phyloP scores from a whole-genome alignment of 2,329 filamentous ascomycete genomes.

The Sclerotinia subarctica region DNA sequence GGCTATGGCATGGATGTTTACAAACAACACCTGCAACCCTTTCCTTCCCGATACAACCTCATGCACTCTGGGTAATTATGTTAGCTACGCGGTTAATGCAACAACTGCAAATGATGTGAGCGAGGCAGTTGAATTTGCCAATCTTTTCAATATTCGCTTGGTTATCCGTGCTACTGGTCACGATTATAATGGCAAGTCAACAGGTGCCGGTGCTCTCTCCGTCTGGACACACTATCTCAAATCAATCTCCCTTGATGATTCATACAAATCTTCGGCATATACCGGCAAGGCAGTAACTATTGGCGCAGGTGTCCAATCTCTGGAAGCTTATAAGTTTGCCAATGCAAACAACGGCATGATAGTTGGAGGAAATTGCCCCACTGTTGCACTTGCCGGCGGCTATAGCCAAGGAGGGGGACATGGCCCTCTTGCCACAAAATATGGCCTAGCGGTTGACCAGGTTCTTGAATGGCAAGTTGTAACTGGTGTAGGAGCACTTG shows the following conservation, averaged over 20 bases:
- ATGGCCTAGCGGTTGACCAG: conserved; percentile 58
- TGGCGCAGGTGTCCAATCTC: background rate
- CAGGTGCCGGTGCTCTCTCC: background rate
- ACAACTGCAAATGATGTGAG: conserved; percentile 23
- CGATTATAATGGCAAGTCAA: conserved; percentile 41
- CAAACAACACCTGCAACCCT: conserved; percentile 9
- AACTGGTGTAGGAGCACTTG: conserved; percentile 45
- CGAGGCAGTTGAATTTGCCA: conserved; percentile 41
- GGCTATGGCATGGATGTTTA: conserved; percentile 9
- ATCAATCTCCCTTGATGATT: background rate
- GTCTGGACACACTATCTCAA: background rate
- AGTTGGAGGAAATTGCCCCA: conserved; percentile 30
- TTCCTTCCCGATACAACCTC: background rate
- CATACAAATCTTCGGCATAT: background rate
- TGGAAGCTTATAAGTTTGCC: background rate
- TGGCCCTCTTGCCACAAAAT: conserved; percentile 47
- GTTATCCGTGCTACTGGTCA: conserved; percentile 55
- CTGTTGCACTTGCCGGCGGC: conserved; percentile 41
- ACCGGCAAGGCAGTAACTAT: background rate
- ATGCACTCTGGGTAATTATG: conserved; percentile 33
- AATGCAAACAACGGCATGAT: background rate
- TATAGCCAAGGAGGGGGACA: conserved; percentile 61
- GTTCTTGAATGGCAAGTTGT: conserved; percentile 54
- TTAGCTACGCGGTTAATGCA: conserved; percentile 31
- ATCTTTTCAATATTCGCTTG: conserved; percentile 40